Evolutionary conservation across 2,329 filamentous ascomycete species (phyloP), one percentile per base, ranked within the genome.

Genomic region (Penicillium sp.): DNA sequence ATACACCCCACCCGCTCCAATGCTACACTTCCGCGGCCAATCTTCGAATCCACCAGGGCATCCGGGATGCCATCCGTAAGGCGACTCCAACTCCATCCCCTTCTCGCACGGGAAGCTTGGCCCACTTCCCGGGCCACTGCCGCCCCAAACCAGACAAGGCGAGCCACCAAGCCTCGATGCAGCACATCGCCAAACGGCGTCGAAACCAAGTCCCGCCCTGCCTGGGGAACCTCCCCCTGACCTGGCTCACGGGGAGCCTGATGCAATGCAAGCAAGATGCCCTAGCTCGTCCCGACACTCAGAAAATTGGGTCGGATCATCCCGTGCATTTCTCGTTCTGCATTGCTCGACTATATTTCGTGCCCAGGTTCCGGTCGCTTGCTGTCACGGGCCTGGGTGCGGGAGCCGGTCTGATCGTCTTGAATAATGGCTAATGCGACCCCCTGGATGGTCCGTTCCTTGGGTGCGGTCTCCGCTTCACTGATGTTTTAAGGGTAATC

Each of bases 321-420:
- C 33, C 33, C 33, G 8, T 36, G 33, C 33, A 9, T 4, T 3
- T 4, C 10, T 11, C 33, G 7, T 5, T 1, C 11, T 20, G 33
- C 33, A 36, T 9, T 16, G 33, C 33, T 30, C 27, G 27, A 2
- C 8, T 8, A 3, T 9, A 20, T 36, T 10, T 8, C 33, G 3
- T 36, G 16, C 16, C 33, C 33, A 20, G 33, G 33, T 36, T 36
- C 33, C 16, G 16, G 9, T 20, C 9, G 4, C 20, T 9, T 36
- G 33, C 11, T 36, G 33, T 36, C 16, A 8, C 16, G 16, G 3
- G 18, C 48, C 41, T 36, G 43, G 45, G 55, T 44, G 45, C 44
- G 44, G 20, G 42, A 43, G 38, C 18, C n/a, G 16, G 16, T 22
- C 40, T 10, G 10, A 25, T 31, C 22, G 13, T 22, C 9, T 27